Evolutionary conservation across 1,284 basidiomycete genomes (phyloP).

Genomic region (Lignosus rhinocerotis): DNA sequence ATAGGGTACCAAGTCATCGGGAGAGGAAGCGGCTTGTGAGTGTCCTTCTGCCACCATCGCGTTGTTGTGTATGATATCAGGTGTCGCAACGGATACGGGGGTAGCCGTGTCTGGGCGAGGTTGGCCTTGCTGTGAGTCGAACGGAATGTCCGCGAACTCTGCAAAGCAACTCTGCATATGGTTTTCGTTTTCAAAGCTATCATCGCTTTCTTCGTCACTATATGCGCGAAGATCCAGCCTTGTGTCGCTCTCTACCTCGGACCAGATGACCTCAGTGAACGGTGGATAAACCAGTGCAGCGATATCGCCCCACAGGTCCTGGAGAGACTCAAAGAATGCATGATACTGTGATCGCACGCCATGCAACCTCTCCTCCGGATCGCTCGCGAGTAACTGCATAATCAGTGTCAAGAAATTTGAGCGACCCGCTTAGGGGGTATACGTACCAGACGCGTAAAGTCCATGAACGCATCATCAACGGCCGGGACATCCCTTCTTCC

Average conservation of each 20-base stretch:
- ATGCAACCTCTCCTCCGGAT: slow-evolving; percentile 14
- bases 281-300: slow-evolving; percentile 16
- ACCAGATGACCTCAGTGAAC: slow-evolving; percentile 12
- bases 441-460: slow-evolving; percentile 16
- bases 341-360: slow-evolving; percentile 13
- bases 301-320: slow-evolving; percentile 19
- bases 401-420: no score
- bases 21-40: background rate
- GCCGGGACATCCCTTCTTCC: background rate
- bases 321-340: slow-evolving; percentile 17
- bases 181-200: background rate
- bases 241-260: slow-evolving; percentile 14
- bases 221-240: slow-evolving; percentile 18
- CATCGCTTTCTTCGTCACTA: background rate
- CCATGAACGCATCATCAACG: slow-evolving; percentile 21
- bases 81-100: background rate
- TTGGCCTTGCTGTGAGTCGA: background rate
- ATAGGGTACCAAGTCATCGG: background rate
- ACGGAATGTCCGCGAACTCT: slow-evolving; percentile 14
- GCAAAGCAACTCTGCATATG: background rate
- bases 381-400: slow-evolving; percentile 9
- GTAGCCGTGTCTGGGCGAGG: background rate
- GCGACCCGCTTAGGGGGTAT: background rate
- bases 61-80: background rate
- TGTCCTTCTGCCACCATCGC: background rate